Percentiles rank a stretch among this genome's conserved stretches.
These are phyloP conservation scores for Bacidia gigantensis DNA, from an alignment of 495 filamentous ascomycete genomes.

Conservation along the genomic window DNA sequence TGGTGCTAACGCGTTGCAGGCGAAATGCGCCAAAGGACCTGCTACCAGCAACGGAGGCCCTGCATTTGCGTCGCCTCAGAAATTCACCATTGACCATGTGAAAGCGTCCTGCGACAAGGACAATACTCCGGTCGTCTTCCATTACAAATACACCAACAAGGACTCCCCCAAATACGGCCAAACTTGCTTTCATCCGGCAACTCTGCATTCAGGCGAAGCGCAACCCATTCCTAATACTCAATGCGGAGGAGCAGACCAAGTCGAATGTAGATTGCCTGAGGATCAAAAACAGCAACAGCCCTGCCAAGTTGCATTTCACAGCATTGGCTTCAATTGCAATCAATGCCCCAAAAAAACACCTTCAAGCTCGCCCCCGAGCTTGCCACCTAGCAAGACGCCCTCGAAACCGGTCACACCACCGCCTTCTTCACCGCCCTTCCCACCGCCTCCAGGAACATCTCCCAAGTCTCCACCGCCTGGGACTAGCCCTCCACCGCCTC, in stretches of 20 bases:
- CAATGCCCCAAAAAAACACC: conserved; percentile 30
- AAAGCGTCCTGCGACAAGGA: conserved; percentile 59
- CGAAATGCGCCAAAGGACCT: conserved; percentile 33
- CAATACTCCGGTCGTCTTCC: conserved; percentile 59
- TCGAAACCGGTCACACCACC: conserved; percentile 17
- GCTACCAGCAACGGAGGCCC: conserved; percentile 47
- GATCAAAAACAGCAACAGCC: conserved; percentile 34
- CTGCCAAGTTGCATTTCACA: conserved; percentile 63
- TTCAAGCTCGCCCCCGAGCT: conserved; percentile 16
- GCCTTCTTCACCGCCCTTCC: conserved; percentile 14
- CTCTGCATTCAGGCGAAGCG: conserved; percentile 50
- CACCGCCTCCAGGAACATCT: conserved; percentile 15
- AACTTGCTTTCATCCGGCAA: conserved; percentile 57
- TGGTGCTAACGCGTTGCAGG: conserved; percentile 40
- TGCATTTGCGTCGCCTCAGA: conserved; percentile 28
- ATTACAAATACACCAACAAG: conserved; percentile 24
- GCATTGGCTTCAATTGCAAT: conserved; percentile 68
- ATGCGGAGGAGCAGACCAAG: conserved; percentile 77
- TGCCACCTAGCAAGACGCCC: conserved; percentile 17
- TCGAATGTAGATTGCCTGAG: conserved; percentile 58
- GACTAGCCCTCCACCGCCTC: conserved; percentile 10
- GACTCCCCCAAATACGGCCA: conserved; percentile 38
- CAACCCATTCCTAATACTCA: conserved; percentile 64
- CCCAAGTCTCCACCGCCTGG: no score
- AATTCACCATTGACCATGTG: conserved; percentile 58